Conservation (phyloP, 495 filamentous ascomycete genomes). For the Tuber aestivum region DNA sequence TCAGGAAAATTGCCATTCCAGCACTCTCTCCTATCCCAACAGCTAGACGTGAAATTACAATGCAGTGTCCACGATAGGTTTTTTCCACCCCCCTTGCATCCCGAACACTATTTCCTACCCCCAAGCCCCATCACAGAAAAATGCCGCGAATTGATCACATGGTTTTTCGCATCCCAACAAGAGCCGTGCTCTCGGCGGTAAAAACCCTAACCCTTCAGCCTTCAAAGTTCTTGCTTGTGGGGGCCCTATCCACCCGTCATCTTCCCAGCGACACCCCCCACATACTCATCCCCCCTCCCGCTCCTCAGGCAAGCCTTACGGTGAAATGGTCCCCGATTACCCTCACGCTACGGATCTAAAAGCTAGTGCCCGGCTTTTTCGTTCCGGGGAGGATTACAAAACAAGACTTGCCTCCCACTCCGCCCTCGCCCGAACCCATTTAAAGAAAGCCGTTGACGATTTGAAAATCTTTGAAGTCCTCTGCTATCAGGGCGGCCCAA, state of each 20-base stretch:
- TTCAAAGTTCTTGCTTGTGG: background rate
- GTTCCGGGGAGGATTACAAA: background rate
- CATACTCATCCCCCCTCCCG: background rate
- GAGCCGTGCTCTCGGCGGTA: background rate
- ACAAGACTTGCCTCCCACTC: background rate
- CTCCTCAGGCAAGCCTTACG: background rate
- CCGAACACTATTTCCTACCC: background rate
- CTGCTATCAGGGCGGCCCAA: background rate
- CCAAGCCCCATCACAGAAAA: background rate
- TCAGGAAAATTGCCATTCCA: background rate
- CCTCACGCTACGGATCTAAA: background rate
- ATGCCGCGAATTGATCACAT: background rate
- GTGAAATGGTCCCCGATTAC: background rate
- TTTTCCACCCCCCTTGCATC: background rate
- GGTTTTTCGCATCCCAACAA: background rate
- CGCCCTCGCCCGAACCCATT: background rate
- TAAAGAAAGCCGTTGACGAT: background rate
- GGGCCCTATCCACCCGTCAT: background rate
- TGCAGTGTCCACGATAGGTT: background rate
- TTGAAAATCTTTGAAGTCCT: background rate
- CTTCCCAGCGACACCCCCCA: background rate
- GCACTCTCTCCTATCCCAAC: background rate
- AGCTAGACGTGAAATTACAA: background rate
- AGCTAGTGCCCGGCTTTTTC: background rate
- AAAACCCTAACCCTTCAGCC: background rate